These are phyloP conservation scores for Phytophthora europaea DNA, from an alignment of 352 stramenopile species.

Conservation along the genomic window DNA sequence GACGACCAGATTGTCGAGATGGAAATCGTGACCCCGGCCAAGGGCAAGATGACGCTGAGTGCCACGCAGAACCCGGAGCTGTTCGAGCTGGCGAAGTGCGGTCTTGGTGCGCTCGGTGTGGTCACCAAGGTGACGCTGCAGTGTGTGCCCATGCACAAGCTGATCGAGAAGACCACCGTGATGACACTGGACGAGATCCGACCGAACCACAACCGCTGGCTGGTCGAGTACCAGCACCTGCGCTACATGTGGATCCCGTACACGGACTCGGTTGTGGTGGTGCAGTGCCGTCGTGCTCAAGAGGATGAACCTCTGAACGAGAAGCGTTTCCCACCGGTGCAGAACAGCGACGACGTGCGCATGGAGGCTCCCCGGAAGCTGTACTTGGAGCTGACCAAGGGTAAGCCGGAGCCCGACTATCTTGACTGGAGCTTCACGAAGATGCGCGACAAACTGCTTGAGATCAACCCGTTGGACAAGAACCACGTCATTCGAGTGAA, in stretches of 20 bases:
- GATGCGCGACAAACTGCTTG: slow-evolving; percentile 85
- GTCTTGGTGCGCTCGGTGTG: slow-evolving; percentile 96
- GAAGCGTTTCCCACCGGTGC: slow-evolving; percentile 52
- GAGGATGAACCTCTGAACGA: slow-evolving; percentile 54
- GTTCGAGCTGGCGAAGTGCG: slow-evolving; percentile 95
- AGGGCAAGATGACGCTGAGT: slow-evolving; percentile 92
- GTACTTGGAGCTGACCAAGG: slow-evolving; percentile 77
- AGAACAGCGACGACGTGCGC: slow-evolving; percentile 66
- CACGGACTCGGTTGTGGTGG: slow-evolving; percentile 95
- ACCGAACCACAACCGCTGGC: slow-evolving; percentile 76
- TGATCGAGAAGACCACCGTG: slow-evolving; percentile 96
- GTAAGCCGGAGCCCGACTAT: slow-evolving; percentile 67
- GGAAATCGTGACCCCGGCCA: slow-evolving; percentile 96
- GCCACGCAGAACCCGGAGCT: slow-evolving; percentile 80
- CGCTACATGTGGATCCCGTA: slow-evolving; percentile 99
- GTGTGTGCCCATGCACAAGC: slow-evolving; percentile 93
- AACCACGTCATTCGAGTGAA: slow-evolving; percentile 96
- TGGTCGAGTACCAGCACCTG: slow-evolving; percentile 87
- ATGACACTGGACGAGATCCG: slow-evolving; percentile 91
- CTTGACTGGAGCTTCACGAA: slow-evolving; percentile 88
- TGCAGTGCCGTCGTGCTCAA: slow-evolving; percentile 86
- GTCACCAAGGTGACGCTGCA: slow-evolving; percentile 97
- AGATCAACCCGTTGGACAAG: slow-evolving; percentile 91
- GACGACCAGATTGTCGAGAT: slow-evolving; percentile 98
- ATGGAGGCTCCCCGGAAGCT: slow-evolving; percentile 85